Percentiles rank a stretch among this genome's conserved stretches.
Conservation (phyloP, 306 rosid species). For the Glycine tomentella region DNA sequence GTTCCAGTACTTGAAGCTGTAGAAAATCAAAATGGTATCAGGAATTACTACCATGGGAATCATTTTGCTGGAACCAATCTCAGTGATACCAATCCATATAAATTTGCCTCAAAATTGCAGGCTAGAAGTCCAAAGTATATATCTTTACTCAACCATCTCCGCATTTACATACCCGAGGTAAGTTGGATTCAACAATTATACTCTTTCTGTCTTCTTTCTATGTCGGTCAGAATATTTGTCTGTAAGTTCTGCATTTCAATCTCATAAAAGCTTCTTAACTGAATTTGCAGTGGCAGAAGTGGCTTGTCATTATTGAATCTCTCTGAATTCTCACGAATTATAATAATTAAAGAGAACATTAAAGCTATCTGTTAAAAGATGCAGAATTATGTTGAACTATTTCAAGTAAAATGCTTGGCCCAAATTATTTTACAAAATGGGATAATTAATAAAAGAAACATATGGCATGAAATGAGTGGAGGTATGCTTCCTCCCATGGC, state of each 20-base stretch:
- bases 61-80: slow-evolving; percentile 75
- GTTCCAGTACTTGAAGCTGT: slow-evolving; percentile 99
- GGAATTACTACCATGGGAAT: slow-evolving; percentile 95
- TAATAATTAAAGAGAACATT: not conserved
- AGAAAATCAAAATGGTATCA: slow-evolving; percentile 86
- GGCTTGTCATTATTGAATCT: not conserved
- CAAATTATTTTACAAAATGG: not conserved
- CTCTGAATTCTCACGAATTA: not conserved
- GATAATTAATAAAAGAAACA: not conserved
- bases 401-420: slow-evolving; percentile 9
- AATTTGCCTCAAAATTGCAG: slow-evolving; percentile 86
- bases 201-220: not conserved
- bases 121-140: slow-evolving; percentile 99
- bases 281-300: slow-evolving; percentile 15
- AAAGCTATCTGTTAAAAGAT: not conserved
- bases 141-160: slow-evolving; percentile 95
- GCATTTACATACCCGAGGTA: slow-evolving; percentile 98
- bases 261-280: slow-evolving; percentile 26
- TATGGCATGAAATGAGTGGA: not conserved
- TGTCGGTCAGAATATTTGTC: not conserved
- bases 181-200: slow-evolving; percentile 36
- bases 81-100: slow-evolving; percentile 71
- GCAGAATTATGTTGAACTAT: slow-evolving; percentile 2
- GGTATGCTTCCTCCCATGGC: not conserved
- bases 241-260: slow-evolving; percentile 5